phyloP scores from a whole-genome alignment of 2,329 filamentous ascomycete genomes.

The Xylariaceae sp. region DNA sequence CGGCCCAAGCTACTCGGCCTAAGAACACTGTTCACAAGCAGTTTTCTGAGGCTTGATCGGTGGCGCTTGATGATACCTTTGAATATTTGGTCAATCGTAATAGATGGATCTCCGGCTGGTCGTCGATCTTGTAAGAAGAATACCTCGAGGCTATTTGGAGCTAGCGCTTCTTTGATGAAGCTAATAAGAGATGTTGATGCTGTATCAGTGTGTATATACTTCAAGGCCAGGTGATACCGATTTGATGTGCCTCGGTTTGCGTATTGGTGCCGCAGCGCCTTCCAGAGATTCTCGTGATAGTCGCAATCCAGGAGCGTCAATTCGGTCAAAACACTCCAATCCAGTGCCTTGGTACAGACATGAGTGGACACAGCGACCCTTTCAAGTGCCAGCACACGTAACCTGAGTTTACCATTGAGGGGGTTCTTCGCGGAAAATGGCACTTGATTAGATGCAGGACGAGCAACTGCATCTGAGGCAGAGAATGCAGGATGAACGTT shows the following conservation, averaged over 20 bases:
- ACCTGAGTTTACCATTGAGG: conserved; percentile 47
- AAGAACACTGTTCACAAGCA: conserved; percentile 69
- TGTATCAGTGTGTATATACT: conserved; percentile 70
- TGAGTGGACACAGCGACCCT: conserved; percentile 68
- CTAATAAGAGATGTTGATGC: conserved; percentile 65
- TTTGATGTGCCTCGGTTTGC: conserved; percentile 30
- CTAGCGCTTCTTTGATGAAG: conserved; percentile 73
- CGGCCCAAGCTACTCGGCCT: conserved; percentile 39
- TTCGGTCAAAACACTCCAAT: conserved; percentile 68
- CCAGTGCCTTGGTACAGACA: conserved; percentile 65
- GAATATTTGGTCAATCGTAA: conserved; percentile 68
- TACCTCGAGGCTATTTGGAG: conserved; percentile 74
- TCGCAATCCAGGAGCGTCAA: conserved; percentile 71
- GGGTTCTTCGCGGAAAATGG: too few species aligned
- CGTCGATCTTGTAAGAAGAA: conserved; percentile 69
- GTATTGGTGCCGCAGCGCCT: conserved; percentile 59
- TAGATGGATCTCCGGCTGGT: conserved; percentile 43
- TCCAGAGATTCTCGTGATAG: conserved; percentile 72
- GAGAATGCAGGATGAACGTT: too few species aligned
- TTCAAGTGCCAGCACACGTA: conserved; percentile 73
- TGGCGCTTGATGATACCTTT: conserved; percentile 67
- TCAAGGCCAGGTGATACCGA: conserved; percentile 63
- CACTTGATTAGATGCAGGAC: too few species aligned
- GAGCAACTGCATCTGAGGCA: not conserved
- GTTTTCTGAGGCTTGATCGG: conserved; percentile 63